Percentiles rank a stretch among this genome's conserved stretches.
Evolutionary conservation across 75 land plant species (phyloP).

Genomic region (Cupressus sempervirens): DNA sequence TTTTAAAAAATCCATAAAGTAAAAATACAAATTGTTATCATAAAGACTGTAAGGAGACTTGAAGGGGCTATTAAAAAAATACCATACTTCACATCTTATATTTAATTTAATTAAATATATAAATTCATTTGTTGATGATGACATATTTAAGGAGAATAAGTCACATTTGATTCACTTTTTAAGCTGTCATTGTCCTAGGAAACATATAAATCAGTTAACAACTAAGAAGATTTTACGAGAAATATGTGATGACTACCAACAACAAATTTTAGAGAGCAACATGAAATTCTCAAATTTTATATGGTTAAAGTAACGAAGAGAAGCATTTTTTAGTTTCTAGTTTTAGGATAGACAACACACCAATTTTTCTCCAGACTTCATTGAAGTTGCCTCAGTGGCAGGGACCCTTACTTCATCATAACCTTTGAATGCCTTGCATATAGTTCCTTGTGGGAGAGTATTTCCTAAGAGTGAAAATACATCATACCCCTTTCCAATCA

Average conservation of each 20-base stretch:
- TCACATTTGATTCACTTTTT: neutral
- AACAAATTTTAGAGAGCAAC: neutral
- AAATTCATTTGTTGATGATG: too few relatives aligned
- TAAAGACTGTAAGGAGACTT: too few relatives aligned
- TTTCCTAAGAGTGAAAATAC: conserved; percentile 35
- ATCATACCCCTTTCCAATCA: conserved; percentile 76
- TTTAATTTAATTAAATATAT: too few relatives aligned
- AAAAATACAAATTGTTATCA: too few relatives aligned
- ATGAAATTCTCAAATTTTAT: neutral
- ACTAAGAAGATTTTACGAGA: neutral
- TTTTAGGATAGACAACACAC: conserved; percentile 25
- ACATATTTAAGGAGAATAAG: too few relatives aligned
- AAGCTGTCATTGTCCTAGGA: neutral
- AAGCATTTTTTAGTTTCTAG: neutral
- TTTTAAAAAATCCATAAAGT: too few relatives aligned
- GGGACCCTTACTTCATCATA: conserved; percentile 97
- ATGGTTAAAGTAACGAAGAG: neutral
- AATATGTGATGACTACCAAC: neutral
- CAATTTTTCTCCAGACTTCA: conserved; percentile 86
- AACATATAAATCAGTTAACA: neutral
- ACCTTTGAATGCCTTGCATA: conserved; percentile 63
- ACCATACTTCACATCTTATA: too few relatives aligned
- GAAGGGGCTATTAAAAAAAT: too few relatives aligned
- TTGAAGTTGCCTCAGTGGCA: conserved; percentile 65
- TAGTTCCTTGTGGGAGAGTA: conserved; percentile 88